Percentiles rank a stretch among this genome's conserved stretches.
Evolutionary conservation across 495 filamentous ascomycete genomes (phyloP).

Genomic region (Penicillium canariense): DNA sequence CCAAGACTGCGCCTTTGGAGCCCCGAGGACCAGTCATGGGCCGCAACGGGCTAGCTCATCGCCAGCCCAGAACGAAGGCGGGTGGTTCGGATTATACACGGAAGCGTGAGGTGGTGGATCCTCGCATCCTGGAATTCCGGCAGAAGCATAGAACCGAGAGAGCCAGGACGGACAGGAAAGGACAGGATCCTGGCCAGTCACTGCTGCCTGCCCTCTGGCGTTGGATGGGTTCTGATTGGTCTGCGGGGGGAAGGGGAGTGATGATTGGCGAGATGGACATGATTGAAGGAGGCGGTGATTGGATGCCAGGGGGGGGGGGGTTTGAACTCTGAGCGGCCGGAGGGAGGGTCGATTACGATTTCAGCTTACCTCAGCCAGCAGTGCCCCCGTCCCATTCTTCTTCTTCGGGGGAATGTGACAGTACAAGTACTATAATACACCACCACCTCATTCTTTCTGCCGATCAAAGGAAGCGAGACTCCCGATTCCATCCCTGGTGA

Average conservation of each 20-base stretch:
- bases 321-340: too few relatives aligned
- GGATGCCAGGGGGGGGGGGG: background rate
- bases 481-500: conserved; percentile 13
- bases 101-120: conserved; percentile 17
- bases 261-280: background rate
- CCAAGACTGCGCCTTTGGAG: background rate
- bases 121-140: conserved; percentile 27
- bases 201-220: conserved; percentile 2
- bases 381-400: background rate
- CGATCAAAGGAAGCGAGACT: conserved; percentile 10
- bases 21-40: conserved; percentile 1
- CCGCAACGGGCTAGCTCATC: background rate
- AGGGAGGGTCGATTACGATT: background rate
- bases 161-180: conserved; percentile 6
- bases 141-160: conserved; percentile 12
- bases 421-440: background rate
- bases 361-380: background rate
- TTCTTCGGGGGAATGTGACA: background rate
- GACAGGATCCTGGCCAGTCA: conserved; percentile 20
- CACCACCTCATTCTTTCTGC: conserved; percentile 11
- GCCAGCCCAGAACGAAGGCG: conserved; percentile 8
- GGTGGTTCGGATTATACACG: conserved; percentile 29
- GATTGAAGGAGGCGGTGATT: background rate
- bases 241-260: background rate
- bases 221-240: background rate